These are phyloP conservation scores for Clonostachys sp. DNA, from an alignment of 2,329 filamentous ascomycete species.

Conservation along the genomic window DNA sequence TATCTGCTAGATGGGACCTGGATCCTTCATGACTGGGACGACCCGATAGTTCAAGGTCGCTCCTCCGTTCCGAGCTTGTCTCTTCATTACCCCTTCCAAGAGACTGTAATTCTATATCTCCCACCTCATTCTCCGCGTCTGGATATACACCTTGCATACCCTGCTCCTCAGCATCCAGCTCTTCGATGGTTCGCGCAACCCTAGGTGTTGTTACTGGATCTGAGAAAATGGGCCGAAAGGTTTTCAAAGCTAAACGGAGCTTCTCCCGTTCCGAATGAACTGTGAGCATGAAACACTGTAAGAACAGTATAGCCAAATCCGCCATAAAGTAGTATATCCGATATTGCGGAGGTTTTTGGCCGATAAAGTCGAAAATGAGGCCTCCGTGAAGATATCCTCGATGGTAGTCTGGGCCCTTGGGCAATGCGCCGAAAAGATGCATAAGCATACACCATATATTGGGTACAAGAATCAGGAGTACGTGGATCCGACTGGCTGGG, in stretches of 20 bases:
- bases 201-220: conserved; percentile 17
- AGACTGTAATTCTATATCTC: conserved; percentile 41
- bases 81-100: conserved; percentile 13
- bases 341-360: conserved; percentile 58
- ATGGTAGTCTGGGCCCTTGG: conserved; percentile 54
- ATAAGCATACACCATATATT: conserved; percentile 57
- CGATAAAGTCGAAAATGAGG: conserved; percentile 63
- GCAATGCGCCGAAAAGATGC: conserved; percentile 51
- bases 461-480: conserved; percentile 52
- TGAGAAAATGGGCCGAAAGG: conserved; percentile 24
- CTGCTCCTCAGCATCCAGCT: conserved; percentile 53
- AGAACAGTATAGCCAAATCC: conserved; percentile 48
- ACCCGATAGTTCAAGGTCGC: conserved; percentile 10
- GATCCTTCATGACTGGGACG: conserved; percentile 16
- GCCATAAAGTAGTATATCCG: conserved; percentile 48
- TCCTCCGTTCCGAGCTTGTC: conserved; percentile 3
- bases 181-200: conserved; percentile 30
- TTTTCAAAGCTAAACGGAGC: conserved; percentile 42
- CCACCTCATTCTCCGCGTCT: conserved; percentile 24
- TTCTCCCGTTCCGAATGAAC: conserved; percentile 57
- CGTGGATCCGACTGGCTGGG: conserved; percentile 51
- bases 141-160: conserved; percentile 37
- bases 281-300: conserved; percentile 62
- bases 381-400: conserved; percentile 65
- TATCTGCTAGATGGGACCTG: conserved; percentile 35